phyloP scores from a whole-genome alignment of 169 alveolate genomes.

The Prorocentrum cordatum region DNA sequence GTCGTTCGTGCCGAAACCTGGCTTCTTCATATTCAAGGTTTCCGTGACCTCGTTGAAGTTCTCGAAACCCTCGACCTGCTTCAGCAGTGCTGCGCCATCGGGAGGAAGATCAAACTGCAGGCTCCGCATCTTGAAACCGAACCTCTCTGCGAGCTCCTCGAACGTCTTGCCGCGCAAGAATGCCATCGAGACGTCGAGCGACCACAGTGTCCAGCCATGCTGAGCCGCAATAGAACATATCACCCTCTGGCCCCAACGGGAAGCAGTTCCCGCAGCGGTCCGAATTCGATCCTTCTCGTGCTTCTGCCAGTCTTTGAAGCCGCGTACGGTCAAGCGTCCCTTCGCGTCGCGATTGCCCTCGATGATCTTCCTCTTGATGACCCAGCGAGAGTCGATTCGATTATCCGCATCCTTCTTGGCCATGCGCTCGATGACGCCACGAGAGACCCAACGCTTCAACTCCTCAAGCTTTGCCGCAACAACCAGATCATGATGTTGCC shows the following conservation, averaged over 20 bases:
- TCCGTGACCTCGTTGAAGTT: no score
- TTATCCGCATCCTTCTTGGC: not conserved
- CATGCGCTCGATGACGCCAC: not conserved
- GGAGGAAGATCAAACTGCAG: no score
- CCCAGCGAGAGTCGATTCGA: not conserved
- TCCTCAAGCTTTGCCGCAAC: not conserved
- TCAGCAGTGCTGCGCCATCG: no score
- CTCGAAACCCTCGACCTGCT: no score
- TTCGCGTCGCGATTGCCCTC: not conserved
- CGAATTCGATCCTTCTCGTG: no score
- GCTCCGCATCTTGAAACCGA: no score
- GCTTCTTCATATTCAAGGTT: no score
- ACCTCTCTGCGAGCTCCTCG: no score
- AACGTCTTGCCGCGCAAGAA: not conserved
- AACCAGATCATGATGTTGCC: no score
- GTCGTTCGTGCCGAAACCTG: no score
- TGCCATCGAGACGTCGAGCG: not conserved
- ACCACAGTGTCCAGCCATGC: not conserved
- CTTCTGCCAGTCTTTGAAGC: not conserved
- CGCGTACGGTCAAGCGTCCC: not conserved
- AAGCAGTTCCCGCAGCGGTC: not conserved
- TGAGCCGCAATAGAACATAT: not conserved
- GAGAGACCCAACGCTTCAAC: not conserved
- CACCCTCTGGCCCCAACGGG: conserved; percentile 2
- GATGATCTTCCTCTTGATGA: conserved; percentile 4